Base-by-base conservation (phyloP, 2,329 filamentous ascomycete species). In the Apiospora arundinis region DNA sequence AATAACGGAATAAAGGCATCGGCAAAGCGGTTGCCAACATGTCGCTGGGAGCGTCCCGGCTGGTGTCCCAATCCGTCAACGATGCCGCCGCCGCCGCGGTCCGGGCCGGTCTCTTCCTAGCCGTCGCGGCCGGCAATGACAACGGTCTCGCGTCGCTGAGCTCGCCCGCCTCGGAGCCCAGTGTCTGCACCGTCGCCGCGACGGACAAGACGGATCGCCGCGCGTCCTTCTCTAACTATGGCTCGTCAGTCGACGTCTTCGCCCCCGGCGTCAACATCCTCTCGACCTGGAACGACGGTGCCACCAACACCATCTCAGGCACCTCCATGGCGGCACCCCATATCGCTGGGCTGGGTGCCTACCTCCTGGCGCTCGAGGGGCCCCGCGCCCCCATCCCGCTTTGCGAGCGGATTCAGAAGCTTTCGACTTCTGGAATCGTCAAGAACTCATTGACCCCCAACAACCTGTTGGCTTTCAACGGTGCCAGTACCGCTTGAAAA, bases 361-460 rank as follows among this genome's bases (percentile, higher is more conserved):
- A 85, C 73, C 78, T 86, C 63, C 75, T 89, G 71, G 82, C 82
- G 42, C 84, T 88, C 21, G 80, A 89, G 42, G 85, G 83, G 6
- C 79, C 80, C 2, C 79, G 74, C 5, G 74, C 75, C 63, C 76
- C 77, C 1, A 37, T 73, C 8, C 76, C 76, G 7, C 69, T 78
- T 11, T 77, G 77, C 70, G 28, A 68, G 37, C 74, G 76, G 40
- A 76, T 79, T 48, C 74, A 77, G 73, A 69, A 76, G 28, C 72
- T 79, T 12, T 75, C 75, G 9, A 76, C 75, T 1, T 70, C 72
- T 11, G 69, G 73, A 32, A 63, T 76, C 11, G 74, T 79, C 11
- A 70, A 70, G 0, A 23, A 74, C 25, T 67, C 78, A 9, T 44
- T 72, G 72, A 77, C 76, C 0, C 66, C 28, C 1, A 74, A 78